phyloP scores from a whole-genome alignment of 768 basidiomycete species.

The Podaxis sp. region DNA sequence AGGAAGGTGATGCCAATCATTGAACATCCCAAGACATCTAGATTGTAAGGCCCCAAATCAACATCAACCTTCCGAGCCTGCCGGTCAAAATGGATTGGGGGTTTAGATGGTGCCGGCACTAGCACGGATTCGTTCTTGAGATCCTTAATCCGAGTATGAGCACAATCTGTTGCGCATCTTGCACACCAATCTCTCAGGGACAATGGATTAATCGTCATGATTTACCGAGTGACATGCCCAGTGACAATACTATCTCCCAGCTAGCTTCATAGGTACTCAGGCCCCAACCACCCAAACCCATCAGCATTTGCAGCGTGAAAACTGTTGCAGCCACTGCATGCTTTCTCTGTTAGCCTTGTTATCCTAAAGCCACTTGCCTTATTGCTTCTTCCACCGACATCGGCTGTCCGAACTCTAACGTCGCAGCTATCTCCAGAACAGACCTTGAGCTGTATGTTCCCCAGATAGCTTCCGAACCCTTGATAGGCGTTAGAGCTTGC shows the following conservation, averaged over 20 bases:
- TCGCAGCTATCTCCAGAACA: background rate
- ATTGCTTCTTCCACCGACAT: slow-evolving; percentile 1
- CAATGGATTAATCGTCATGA: background rate
- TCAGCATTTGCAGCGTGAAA: background rate
- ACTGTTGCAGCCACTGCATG: background rate
- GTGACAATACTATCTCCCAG: background rate
- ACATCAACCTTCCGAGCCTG: too few species aligned
- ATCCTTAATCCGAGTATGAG: background rate
- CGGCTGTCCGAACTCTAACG: slow-evolving; percentile 1
- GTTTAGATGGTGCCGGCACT: too few species aligned
- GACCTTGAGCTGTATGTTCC: background rate
- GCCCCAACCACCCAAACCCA: background rate
- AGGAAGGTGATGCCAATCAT: background rate
- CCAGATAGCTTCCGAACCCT: slow-evolving; percentile 7
- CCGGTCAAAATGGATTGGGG: too few species aligned
- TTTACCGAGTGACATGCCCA: background rate
- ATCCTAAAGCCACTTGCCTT: background rate
- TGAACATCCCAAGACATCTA: background rate
- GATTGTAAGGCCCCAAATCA: too few species aligned
- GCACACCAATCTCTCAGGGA: background rate
- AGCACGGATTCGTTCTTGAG: background rate
- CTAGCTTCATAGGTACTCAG: background rate
- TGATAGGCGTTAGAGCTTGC: slow-evolving; percentile 8
- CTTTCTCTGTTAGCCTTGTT: background rate
- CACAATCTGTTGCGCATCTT: background rate